Percentiles rank a stretch among this genome's conserved stretches.
phyloP scores from a whole-genome alignment of 2,329 filamentous ascomycete genomes.

The Stachybotrys echinatus region DNA sequence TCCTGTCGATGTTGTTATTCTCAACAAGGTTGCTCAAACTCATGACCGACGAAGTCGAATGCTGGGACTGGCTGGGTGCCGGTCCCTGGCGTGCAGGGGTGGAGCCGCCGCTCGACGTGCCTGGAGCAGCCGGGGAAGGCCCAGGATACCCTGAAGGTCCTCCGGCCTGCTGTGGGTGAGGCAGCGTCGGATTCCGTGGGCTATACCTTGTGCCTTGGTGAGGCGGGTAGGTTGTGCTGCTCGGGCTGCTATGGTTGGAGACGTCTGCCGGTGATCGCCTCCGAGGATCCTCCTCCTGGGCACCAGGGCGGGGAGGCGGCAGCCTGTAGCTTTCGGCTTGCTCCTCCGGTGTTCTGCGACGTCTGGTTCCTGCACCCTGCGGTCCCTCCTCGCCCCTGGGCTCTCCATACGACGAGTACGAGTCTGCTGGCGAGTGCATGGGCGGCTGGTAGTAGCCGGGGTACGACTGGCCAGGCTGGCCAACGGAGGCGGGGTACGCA shows the following conservation, averaged over 20 bases:
- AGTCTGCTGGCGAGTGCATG: conserved; percentile 38
- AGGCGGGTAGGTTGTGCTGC: conserved; percentile 31
- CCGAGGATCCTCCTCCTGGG: conserved; percentile 42
- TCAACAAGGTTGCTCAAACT: conserved; percentile 47
- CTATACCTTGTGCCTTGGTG: conserved; percentile 31
- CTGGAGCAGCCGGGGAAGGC: background rate
- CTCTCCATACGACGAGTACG: conserved; percentile 33
- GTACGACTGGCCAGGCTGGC: conserved; percentile 20
- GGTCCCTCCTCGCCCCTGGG: conserved; percentile 24
- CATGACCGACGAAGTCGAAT: conserved; percentile 39
- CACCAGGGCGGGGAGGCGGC: conserved; percentile 35
- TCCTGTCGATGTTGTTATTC: conserved; percentile 48
- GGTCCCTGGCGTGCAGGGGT: conserved; percentile 24
- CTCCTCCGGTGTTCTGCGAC: conserved; percentile 32
- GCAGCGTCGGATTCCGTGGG: conserved; percentile 32
- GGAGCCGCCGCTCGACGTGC: conserved; percentile 28
- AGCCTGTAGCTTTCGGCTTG: conserved; percentile 36
- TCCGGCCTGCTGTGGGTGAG: conserved; percentile 17
- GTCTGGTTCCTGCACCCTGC: conserved; percentile 23
- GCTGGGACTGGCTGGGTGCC: conserved; percentile 12
- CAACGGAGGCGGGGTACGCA: conserved; percentile 2
- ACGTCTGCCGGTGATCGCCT: conserved; percentile 47
- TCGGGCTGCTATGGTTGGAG: conserved; percentile 42
- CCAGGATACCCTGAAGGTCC: background rate
- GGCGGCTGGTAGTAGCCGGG: conserved; percentile 32